phyloP scores from a whole-genome alignment of 2,329 filamentous ascomycete genomes.

The Monascus ruber region DNA sequence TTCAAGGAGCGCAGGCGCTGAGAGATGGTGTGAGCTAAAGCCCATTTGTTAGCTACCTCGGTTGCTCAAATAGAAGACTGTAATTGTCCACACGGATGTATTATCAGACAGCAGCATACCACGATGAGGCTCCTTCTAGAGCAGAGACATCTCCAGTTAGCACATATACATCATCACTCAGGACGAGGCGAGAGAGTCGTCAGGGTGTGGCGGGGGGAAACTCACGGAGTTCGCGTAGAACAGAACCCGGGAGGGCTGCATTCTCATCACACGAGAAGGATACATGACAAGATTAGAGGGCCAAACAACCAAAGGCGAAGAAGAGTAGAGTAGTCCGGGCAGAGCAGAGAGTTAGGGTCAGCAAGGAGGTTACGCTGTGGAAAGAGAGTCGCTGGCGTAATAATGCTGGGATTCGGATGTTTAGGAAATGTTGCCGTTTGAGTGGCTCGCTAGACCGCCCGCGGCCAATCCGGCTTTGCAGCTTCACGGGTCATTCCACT shows the following conservation, averaged over 20 bases:
- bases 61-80: neutral
- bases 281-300: conserved; percentile 44
- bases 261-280: conserved; percentile 53
- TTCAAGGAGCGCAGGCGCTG: conserved; percentile 85
- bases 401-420: conserved; percentile 17
- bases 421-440: conserved; percentile 23
- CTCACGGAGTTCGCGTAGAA: conserved; percentile 56
- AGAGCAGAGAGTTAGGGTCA: conserved; percentile 8
- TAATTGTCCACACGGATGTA: neutral
- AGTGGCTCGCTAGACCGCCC: conserved; percentile 27
- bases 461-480: conserved; percentile 26
- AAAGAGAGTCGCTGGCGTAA: no score
- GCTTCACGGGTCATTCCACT: conserved; percentile 22
- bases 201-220: conserved; percentile 6
- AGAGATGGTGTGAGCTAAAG: conserved; percentile 82
- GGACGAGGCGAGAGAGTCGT: no score
- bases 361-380: no score
- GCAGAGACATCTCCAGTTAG: no score
- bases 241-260: conserved; percentile 38
- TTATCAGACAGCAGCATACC: conserved; percentile 34
- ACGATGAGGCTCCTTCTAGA: conserved; percentile 47
- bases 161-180: no score
- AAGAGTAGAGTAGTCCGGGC: conserved; percentile 12
- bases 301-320: conserved; percentile 1
- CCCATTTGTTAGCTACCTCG: no score